A percentile compares a stretch with the other conserved stretches of the same genome.
phyloP scores from a whole-genome alignment of 2,329 filamentous ascomycete genomes.

The Pseudocercospora vitis region DNA sequence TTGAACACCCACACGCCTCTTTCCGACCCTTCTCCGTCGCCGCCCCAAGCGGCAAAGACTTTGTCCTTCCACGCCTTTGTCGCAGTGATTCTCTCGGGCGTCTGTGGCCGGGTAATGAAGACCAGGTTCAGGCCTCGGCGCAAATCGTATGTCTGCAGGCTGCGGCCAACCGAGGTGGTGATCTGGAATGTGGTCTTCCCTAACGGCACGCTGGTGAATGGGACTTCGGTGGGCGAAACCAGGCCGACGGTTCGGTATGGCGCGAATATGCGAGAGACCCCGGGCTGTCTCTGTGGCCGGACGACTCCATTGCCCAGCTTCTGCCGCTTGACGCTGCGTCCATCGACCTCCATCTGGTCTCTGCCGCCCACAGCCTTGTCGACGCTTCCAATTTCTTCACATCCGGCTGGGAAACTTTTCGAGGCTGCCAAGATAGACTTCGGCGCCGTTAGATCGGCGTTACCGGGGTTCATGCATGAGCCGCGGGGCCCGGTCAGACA shows the following conservation, averaged over 20 bases:
- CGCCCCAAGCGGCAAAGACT: constrained; percentile 87
- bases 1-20: constrained; percentile 89
- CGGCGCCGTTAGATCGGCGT: background rate
- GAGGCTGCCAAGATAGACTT: background rate
- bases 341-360: constrained; percentile 23
- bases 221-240: constrained; percentile 84
- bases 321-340: constrained; percentile 64
- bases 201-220: constrained; percentile 83
- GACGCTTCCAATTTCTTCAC: background rate
- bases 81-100: constrained; percentile 80
- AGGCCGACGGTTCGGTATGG: constrained; percentile 93
- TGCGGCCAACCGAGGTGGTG: constrained; percentile 87
- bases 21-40: constrained; percentile 50
- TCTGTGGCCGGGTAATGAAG: constrained; percentile 90
- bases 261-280: constrained; percentile 76
- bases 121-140: constrained; percentile 86
- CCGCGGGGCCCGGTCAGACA: no score
- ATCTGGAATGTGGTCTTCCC: constrained; percentile 97
- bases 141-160: constrained; percentile 93
- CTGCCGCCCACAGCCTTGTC: background rate
- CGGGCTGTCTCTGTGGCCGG: constrained; percentile 27
- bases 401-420: background rate
- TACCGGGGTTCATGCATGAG: no score
- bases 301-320: constrained; percentile 51
- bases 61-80: constrained; percentile 84